phyloP scores from a whole-genome alignment of 805 yeast species.

The Maudiozyma bulderi region DNA sequence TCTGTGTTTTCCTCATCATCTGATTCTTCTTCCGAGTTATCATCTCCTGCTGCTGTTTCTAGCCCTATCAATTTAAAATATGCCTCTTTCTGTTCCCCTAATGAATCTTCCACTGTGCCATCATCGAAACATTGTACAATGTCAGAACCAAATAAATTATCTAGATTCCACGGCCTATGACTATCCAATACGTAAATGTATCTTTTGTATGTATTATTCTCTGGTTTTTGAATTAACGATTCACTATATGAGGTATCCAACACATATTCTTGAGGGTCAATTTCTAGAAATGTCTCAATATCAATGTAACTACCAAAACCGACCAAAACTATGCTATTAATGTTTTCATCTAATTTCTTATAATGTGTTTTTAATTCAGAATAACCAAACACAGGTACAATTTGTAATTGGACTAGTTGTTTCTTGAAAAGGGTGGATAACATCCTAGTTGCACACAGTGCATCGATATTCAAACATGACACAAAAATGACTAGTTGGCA shows the following conservation, averaged over 20 bases:
- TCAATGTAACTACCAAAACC: constrained; percentile 96
- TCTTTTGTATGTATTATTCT: constrained; percentile 34
- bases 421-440: constrained; percentile 61
- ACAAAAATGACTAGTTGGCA: constrained; percentile 82
- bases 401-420: constrained; percentile 76
- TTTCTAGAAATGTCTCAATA: constrained; percentile 60
- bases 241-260: constrained; percentile 24
- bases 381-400: constrained; percentile 90
- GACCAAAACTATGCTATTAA: constrained; percentile 63
- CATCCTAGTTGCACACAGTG: constrained; percentile 80
- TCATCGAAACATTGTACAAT: constrained; percentile 79
- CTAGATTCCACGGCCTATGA: constrained; percentile 93
- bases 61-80: constrained; percentile 43
- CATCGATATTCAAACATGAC: constrained; percentile 84
- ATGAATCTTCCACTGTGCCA: constrained; percentile 56
- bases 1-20: constrained; percentile 29
- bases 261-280: constrained; percentile 46
- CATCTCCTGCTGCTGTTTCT: constrained; percentile 31
- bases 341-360: constrained; percentile 53
- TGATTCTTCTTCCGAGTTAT: constrained; percentile 32
- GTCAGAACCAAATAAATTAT: constrained; percentile 78
- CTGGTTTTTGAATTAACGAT: constrained; percentile 14
- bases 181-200: constrained; percentile 80
- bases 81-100: constrained; percentile 50
- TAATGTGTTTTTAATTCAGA: constrained; percentile 62